These are phyloP conservation scores for Mucor indicus DNA, from an alignment of 371 early-diverging fungal genomes.

Conservation along the genomic window DNA sequence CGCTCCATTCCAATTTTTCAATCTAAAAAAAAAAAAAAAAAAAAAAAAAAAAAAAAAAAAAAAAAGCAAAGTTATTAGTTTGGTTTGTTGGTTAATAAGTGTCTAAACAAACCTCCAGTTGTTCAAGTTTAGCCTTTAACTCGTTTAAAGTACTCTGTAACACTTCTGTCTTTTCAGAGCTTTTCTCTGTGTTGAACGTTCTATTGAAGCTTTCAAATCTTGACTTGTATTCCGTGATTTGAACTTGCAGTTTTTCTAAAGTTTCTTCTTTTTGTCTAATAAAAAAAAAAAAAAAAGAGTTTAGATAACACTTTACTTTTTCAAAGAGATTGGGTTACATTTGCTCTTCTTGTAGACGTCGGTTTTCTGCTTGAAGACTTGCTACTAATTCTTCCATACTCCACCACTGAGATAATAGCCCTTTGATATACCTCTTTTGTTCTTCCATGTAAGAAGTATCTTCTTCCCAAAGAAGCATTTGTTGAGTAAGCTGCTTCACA, in stretches of 20 bases:
- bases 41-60: no score
- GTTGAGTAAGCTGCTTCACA: constrained; percentile 56
- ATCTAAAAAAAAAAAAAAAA: constrained; percentile 7
- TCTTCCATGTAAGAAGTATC: constrained; percentile 39
- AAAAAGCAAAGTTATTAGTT: no score
- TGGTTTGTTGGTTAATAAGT: neutral
- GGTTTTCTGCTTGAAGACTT: constrained; percentile 36
- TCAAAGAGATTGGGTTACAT: constrained; percentile 13
- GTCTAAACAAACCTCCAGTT: constrained; percentile 24
- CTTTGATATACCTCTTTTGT: constrained; percentile 43
- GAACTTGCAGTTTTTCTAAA: constrained; percentile 10
- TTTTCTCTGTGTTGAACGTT: constrained; percentile 1
- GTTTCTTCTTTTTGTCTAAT: constrained; percentile 17
- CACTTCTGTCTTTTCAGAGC: constrained; percentile 11
- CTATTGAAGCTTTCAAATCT: constrained; percentile 4
- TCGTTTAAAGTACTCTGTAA: constrained; percentile 16
- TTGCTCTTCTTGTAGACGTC: constrained; percentile 14
- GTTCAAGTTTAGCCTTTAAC: constrained; percentile 18
- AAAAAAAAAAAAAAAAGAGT: neutral
- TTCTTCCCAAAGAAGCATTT: constrained; percentile 54
- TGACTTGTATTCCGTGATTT: constrained; percentile 7
- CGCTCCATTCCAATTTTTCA: constrained; percentile 28
- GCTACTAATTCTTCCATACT: constrained; percentile 41
- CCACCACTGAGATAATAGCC: constrained; percentile 40
- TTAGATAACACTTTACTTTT: neutral